Conservation (phyloP, 2,329 filamentous ascomycete species). For the Aspergillus ochraceus region DNA sequence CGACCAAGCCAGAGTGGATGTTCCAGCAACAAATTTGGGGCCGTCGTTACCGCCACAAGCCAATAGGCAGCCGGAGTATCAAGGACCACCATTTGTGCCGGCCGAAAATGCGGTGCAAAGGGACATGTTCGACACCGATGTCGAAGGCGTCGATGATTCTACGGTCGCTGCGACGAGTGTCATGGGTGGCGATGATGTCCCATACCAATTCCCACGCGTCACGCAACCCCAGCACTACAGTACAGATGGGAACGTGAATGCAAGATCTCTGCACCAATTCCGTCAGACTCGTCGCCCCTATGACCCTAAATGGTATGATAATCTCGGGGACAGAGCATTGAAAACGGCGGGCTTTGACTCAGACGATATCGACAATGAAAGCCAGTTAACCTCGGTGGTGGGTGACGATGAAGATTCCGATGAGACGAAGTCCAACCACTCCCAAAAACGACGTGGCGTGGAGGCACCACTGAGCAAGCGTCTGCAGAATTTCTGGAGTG, state of each 20-base stretch:
- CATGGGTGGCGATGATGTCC: conserved; percentile 33
- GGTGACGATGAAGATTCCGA: conserved; percentile 33
- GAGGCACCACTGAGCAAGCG: conserved; percentile 39
- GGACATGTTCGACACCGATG: conserved; percentile 45
- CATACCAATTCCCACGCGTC: conserved; percentile 23
- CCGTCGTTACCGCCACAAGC: conserved; percentile 15
- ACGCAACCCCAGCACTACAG: conserved; percentile 21
- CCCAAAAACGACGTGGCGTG: conserved; percentile 26
- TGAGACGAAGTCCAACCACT: conserved; percentile 28
- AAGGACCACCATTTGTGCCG: conserved; percentile 19
- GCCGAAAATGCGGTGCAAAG: conserved; percentile 21
- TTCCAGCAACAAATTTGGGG: conserved; percentile 29
- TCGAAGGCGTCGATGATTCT: conserved; percentile 45
- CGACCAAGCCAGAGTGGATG: conserved; percentile 36
- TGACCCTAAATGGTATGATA: conserved; percentile 34
- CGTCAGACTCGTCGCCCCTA: conserved; percentile 26
- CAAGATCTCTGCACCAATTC: conserved; percentile 23
- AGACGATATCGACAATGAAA: conserved; percentile 33
- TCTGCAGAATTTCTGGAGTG: conserved; percentile 40
- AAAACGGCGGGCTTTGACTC: conserved; percentile 39
- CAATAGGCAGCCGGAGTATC: conserved; percentile 21
- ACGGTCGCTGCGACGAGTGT: conserved; percentile 43
- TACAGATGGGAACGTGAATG: conserved; percentile 12
- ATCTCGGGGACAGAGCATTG: conserved; percentile 34
- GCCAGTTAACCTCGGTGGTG: conserved; percentile 30